These are phyloP conservation scores for Fonsecaea multimorphosa DNA, from an alignment of 2,329 filamentous ascomycete species.

Conservation along the genomic window DNA sequence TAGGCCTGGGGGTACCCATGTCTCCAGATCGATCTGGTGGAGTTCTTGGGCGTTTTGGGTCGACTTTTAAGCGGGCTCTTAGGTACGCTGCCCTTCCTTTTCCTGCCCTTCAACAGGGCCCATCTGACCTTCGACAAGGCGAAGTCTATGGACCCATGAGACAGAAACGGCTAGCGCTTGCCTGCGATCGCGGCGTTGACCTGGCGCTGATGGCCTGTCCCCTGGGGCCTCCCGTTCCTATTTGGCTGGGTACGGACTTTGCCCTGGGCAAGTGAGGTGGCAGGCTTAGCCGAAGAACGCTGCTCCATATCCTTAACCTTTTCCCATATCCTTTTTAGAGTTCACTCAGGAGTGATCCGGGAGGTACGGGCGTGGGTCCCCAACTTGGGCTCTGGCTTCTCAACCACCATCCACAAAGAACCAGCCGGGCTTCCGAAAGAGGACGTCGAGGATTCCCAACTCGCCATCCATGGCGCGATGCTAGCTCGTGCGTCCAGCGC, in stretches of 20 bases:
- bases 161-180: constrained; percentile 18
- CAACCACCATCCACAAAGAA: constrained; percentile 25
- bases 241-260: constrained; percentile 21
- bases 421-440: constrained; percentile 29
- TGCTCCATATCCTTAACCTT: constrained; percentile 15
- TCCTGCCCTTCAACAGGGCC: constrained; percentile 24
- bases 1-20: constrained; percentile 25
- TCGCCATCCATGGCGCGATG: constrained; percentile 31
- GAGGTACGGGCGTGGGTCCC: constrained; percentile 20
- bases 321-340: constrained; percentile 13
- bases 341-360: constrained; percentile 21
- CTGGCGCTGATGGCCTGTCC: constrained; percentile 6
- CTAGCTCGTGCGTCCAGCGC: constrained; percentile 35
- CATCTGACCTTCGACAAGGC: constrained; percentile 18
- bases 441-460: constrained; percentile 29
- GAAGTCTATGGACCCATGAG: constrained; percentile 16
- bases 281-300: constrained; percentile 19
- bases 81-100: constrained; percentile 27
- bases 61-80: constrained; percentile 6
- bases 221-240: constrained; percentile 7
- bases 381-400: constrained; percentile 21
- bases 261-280: constrained; percentile 9
- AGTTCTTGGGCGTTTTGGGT: constrained; percentile 26
- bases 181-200: constrained; percentile 9
- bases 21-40: constrained; percentile 35